Conservation (phyloP, 164 flowering plant species). For the Warburgia ugandensis region DNA sequence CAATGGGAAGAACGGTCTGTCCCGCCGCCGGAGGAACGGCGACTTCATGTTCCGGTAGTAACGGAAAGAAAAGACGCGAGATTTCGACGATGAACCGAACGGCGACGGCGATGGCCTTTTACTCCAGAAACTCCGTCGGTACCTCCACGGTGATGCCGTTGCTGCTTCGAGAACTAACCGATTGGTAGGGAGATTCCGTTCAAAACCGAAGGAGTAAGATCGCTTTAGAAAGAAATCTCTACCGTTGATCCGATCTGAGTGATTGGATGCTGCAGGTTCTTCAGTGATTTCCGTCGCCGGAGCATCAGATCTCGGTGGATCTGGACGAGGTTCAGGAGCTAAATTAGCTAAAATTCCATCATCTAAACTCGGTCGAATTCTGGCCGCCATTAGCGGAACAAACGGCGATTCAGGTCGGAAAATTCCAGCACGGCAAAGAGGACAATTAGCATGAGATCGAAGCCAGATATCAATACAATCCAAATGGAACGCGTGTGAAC, state of each 20-base stretch:
- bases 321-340: constrained; percentile 23
- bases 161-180: constrained; percentile 52
- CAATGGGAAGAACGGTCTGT: constrained; percentile 60
- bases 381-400: constrained; percentile 72
- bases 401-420: constrained; percentile 66
- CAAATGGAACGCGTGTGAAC: constrained; percentile 81
- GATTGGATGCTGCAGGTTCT: no score
- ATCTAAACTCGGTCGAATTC: constrained; percentile 78
- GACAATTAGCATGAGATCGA: constrained; percentile 88
- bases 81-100: constrained; percentile 48
- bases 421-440: constrained; percentile 83
- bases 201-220: constrained; percentile 92
- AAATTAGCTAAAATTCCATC: constrained; percentile 38
- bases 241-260: constrained; percentile 30
- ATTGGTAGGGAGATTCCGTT: constrained; percentile 58
- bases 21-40: constrained; percentile 60
- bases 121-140: constrained; percentile 51
- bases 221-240: constrained; percentile 58
- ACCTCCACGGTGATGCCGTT: constrained; percentile 84
- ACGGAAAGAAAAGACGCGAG: constrained; percentile 74
- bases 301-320: constrained; percentile 12
- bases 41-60: constrained; percentile 60
- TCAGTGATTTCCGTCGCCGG: no score
- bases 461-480: constrained; percentile 97
- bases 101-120: constrained; percentile 65